Evolutionary conservation across 169 alveolate genomes (phyloP), one percentile per base, ranked within the genome.

Genomic region (Eimeria falciformis): DNA sequence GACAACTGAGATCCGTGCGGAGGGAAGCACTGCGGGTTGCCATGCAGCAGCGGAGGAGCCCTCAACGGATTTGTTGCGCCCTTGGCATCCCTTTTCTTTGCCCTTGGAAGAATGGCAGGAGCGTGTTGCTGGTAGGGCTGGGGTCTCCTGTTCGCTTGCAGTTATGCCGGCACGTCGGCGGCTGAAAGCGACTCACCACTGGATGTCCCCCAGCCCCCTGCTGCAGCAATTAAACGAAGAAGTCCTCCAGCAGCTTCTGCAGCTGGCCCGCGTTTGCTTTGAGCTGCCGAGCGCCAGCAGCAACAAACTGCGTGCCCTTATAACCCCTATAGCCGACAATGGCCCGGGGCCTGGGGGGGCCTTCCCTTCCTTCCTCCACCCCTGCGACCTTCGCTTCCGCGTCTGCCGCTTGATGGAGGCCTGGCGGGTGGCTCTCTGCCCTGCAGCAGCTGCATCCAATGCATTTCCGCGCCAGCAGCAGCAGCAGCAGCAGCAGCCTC

Each of bases 311-410:
- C 82, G 33, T 43, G 25, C 82, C 14, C 81, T 88, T 37, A 68
- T 88, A 40, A 50, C 83, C 4, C 93, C 93, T 37, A 47, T 78
- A 0, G 40, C 77, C 3, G 88, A 88, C 89, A 71, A 82, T 47
- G 55, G 73, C 47, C 40, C 66, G 53, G 88, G 86, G 37, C 69
- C 89, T 1, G 73, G 73, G 29, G 14, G 25, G 53, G 21, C 69
- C 5, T 33, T 46, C 66, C 14, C 40, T 82, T 37, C 53, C 40
- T 37, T 25, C 9, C 65, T 88, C 50, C 93, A 88, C 25, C 93
- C 93, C n/a, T 62, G 65, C 40, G 93, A 88, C 55, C 93, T 88
- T 33, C 93, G 93, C 37, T 88, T 69, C 40, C 88, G 93, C 17
- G 89, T 88, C 89, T 45, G 29, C 40, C 87, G 93, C 33, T 77